Evolutionary conservation across 345 rosid genomes (phyloP).

Genomic region (Brassica rapa): DNA sequence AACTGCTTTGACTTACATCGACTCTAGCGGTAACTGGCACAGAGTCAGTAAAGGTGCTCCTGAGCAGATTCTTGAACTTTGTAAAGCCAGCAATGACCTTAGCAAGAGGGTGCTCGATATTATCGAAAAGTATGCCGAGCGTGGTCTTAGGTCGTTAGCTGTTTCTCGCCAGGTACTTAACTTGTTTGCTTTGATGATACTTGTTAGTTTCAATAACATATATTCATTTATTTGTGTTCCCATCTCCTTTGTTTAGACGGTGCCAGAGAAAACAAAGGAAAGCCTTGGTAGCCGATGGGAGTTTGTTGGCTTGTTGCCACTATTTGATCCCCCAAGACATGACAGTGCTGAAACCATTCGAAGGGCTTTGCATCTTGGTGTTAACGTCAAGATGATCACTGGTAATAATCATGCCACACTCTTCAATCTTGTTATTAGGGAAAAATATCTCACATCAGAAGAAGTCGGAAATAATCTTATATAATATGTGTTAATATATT

Average conservation of each 20-base stretch:
- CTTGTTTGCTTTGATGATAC: no score
- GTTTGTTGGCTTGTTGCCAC: constrained; percentile 82
- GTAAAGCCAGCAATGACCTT: constrained; percentile 79
- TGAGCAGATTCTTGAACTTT: constrained; percentile 78
- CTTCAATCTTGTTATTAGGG: no score
- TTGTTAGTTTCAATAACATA: not conserved
- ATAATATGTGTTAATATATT: no score
- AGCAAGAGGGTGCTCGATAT: constrained; percentile 74
- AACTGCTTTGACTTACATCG: constrained; percentile 82
- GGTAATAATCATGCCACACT: constrained; percentile 43
- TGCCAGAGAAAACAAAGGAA: constrained; percentile 85
- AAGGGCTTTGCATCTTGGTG: constrained; percentile 92
- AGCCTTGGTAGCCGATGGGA: constrained; percentile 88
- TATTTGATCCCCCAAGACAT: constrained; percentile 98
- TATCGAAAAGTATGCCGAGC: constrained; percentile 91
- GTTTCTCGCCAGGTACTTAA: constrained; percentile 79
- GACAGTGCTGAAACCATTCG: constrained; percentile 98
- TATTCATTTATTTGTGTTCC: not conserved
- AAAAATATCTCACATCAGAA: no score
- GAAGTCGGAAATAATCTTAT: no score
- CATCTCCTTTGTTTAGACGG: constrained; percentile 2
- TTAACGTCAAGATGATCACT: constrained; percentile 97
- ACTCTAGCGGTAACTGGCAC: constrained; percentile 69
- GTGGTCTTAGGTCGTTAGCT: constrained; percentile 91
- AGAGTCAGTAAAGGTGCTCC: constrained; percentile 91